Evolutionary conservation across 2,329 filamentous ascomycete species (phyloP), one percentile per base, ranked within the genome.

Genomic region (Moelleriella libera): DNA sequence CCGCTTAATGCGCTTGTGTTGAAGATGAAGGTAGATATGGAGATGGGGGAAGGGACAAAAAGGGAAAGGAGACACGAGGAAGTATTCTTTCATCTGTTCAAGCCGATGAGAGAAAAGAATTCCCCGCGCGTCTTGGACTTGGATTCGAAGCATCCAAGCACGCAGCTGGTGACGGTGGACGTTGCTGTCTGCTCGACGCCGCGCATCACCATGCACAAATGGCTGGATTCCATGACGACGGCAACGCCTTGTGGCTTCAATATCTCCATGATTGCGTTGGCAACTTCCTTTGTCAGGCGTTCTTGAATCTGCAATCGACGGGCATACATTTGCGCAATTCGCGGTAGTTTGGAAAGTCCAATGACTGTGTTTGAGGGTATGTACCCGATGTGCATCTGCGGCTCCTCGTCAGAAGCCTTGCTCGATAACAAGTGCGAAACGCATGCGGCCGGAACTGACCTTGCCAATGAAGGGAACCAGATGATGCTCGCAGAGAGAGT

Each of bases 171-270:
- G 39, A 94, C 92, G 6, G 92, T 97, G 14, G 78, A 84, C 45
- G 85, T 82, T 41, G 75, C 78, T 0, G 88, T 88, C 73, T 98
- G 96, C 63, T 96, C 80, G 8, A 98, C 90, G n/a, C 92, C 92
- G 44, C 92, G 80, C 89, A 96, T 97, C 12, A 95, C 88, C 90
- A 97, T 98, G 72, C 92, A 98, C 44, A 97, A 71, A 68, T 98
- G 92, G 59, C 81, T 89, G 11, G 87, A 94, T 61, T 98, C 92
- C 83, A 98, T 95, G 50, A 98, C 90, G 2, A 98, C 92, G 21
- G 87, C 90, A 2, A 98, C 90, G 44, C 92, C 92, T 61, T 94
- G 88, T 2, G 92, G 92, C 63, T 94, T 85, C 44, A 98, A 74
- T 10, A 97, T 82, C 60, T 97, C 89, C 62, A 88, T 88, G 52